These are phyloP conservation scores for Plantago elongata DNA, from an alignment of 257 asterid species.

Conservation along the genomic window DNA sequence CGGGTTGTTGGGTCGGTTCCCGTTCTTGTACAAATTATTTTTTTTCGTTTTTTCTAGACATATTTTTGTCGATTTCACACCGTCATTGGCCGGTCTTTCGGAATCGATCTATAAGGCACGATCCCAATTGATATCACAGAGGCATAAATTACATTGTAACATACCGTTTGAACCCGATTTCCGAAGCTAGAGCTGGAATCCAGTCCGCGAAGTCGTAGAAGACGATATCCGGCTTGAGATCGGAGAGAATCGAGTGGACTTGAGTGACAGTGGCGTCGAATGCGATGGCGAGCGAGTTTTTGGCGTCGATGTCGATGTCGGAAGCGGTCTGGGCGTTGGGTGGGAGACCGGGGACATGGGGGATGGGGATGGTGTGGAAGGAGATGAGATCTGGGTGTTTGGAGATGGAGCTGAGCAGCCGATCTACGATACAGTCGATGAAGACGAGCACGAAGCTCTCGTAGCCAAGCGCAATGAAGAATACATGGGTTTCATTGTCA, in stretches of 20 bases:
- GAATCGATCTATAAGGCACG: constrained; percentile 49
- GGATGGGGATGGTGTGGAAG: constrained; percentile 44
- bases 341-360: constrained; percentile 67
- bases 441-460: constrained; percentile 62
- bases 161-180: constrained; percentile 59
- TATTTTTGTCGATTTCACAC: no score
- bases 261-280: constrained; percentile 49
- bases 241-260: constrained; percentile 29
- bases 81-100: constrained; percentile 35
- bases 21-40: no score
- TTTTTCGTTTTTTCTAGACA: no score
- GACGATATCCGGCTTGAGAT: constrained; percentile 48
- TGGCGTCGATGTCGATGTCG: constrained; percentile 51
- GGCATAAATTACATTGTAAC: constrained; percentile 60
- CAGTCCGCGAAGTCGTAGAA: constrained; percentile 62
- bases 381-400: constrained; percentile 42
- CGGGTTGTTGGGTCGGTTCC: no score
- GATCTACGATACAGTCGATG: constrained; percentile 78
- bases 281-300: constrained; percentile 54
- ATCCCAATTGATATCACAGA: constrained; percentile 38
- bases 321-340: constrained; percentile 72
- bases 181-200: no score
- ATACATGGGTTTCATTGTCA: constrained; percentile 63
- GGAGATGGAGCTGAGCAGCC: constrained; percentile 55
- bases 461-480: constrained; percentile 88